phyloP scores from a whole-genome alignment of 441 rosid species.

The Breynia disticha region DNA sequence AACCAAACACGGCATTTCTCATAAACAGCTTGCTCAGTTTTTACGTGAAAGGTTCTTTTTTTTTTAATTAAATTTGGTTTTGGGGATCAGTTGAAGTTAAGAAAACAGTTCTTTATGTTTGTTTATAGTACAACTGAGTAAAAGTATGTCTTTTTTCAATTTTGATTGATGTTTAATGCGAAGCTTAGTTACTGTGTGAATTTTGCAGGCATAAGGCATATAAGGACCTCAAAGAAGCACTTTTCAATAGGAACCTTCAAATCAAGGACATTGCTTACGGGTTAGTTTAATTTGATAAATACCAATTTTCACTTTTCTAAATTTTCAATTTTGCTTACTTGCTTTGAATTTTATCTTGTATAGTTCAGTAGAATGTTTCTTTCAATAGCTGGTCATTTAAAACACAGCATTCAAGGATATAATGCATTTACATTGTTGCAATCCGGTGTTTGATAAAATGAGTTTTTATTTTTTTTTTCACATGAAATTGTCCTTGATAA shows the following conservation, averaged over 20 bases:
- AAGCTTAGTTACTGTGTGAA: conserved; percentile 9
- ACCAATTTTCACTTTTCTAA: neutral
- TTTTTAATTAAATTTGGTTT: neutral
- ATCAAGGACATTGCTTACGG: conserved; percentile 80
- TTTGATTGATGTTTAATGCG: neutral
- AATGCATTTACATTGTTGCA: neutral
- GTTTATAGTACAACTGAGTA: conserved; percentile 9
- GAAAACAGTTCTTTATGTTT: neutral
- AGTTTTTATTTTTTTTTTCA: neutral
- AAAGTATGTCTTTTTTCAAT: neutral
- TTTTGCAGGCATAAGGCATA: conserved; percentile 66
- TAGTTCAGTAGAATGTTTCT: too few relatives aligned
- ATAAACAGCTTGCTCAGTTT: conserved; percentile 72
- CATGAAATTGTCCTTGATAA: neutral
- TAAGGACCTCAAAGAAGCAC: conserved; percentile 81
- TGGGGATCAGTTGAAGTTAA: neutral
- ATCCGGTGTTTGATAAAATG: neutral
- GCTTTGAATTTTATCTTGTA: neutral
- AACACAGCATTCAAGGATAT: too few relatives aligned
- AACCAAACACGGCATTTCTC: conserved; percentile 55
- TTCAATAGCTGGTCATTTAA: too few relatives aligned
- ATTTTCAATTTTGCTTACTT: neutral
- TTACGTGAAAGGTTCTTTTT: conserved; percentile 78
- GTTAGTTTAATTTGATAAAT: conserved; percentile 30
- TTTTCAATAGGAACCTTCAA: conserved; percentile 59